phyloP scores from a whole-genome alignment of 345 rosid genomes.

The Turnera subulata region DNA sequence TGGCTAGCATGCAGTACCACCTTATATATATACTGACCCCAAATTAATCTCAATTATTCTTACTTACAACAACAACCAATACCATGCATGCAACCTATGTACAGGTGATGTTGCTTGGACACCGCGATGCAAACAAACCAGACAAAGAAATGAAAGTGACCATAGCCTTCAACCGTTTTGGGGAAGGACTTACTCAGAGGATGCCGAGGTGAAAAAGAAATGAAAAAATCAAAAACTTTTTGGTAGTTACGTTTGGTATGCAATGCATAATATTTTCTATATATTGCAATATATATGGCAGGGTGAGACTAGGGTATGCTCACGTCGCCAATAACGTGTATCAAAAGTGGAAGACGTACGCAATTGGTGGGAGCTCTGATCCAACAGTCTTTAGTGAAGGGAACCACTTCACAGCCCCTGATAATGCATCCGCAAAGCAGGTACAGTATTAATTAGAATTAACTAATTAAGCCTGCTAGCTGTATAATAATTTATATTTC shows the following conservation, averaged over 20 bases:
- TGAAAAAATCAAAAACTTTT: too few relatives aligned
- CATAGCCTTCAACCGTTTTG: conserved; percentile 24
- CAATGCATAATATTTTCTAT: too few relatives aligned
- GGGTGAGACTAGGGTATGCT: conserved; percentile 28
- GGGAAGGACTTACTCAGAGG: conserved; percentile 19
- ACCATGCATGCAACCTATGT: too few relatives aligned
- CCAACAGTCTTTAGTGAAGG: conserved; percentile 29
- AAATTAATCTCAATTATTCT: too few relatives aligned
- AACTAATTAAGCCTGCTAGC: too few relatives aligned
- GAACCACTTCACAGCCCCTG: conserved; percentile 21
- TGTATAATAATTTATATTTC: too few relatives aligned
- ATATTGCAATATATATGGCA: too few relatives aligned
- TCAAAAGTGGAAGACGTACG: conserved; percentile 26
- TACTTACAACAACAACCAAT: too few relatives aligned
- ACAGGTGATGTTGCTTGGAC: conserved; percentile 26
- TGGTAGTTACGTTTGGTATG: too few relatives aligned
- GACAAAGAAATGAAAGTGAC: conserved; percentile 25
- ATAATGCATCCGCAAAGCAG: conserved; percentile 9
- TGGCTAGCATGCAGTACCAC: too few relatives aligned
- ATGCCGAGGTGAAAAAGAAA: conserved; percentile 30
- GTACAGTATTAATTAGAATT: too few relatives aligned
- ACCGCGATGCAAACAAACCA: conserved; percentile 7
- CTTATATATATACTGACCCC: too few relatives aligned
- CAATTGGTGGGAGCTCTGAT: conserved; percentile 25
- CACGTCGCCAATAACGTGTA: conserved; percentile 26